A percentile compares a stretch with the other conserved stretches of the same genome.
phyloP scores from a whole-genome alignment of 2,329 filamentous ascomycete species.

The Didymella pinodella region DNA sequence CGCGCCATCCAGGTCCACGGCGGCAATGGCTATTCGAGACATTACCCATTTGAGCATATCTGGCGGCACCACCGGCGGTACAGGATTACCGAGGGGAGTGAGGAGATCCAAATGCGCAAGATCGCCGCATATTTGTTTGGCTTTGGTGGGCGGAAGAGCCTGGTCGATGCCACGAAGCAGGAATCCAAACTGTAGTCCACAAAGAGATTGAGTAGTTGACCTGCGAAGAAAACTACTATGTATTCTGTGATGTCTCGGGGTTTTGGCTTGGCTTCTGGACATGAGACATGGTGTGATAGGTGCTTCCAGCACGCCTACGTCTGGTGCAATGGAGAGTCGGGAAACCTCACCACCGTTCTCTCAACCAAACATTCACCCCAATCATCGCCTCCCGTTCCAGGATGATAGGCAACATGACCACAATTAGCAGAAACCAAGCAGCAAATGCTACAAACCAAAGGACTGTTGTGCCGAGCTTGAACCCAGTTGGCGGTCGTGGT shows the following conservation, averaged over 20 bases:
- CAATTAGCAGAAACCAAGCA: conserved; percentile 37
- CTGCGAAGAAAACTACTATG: background rate
- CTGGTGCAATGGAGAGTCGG: background rate
- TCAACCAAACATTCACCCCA: conserved; percentile 33
- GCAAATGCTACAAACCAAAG: conserved; percentile 29
- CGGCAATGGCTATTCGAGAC: conserved; percentile 65
- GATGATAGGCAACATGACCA: conserved; percentile 38
- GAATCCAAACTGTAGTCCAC: conserved; percentile 41
- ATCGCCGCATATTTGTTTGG: conserved; percentile 67
- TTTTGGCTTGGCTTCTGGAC: background rate
- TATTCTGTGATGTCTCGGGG: background rate
- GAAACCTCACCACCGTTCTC: conserved; percentile 1
- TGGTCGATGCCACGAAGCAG: conserved; percentile 43
- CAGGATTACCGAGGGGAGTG: conserved; percentile 69
- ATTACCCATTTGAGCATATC: conserved; percentile 70
- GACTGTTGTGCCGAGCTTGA: conserved; percentile 8
- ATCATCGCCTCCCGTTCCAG: conserved; percentile 43
- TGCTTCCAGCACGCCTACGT: background rate
- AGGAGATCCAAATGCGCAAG: conserved; percentile 73
- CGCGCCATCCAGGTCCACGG: conserved; percentile 69
- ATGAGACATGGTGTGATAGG: too few relatives aligned
- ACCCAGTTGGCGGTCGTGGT: conserved; percentile 18
- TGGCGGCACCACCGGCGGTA: conserved; percentile 71
- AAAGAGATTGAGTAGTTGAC: background rate
- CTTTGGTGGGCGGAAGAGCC: conserved; percentile 57